phyloP scores from a whole-genome alignment of 208 protist species.

The Leishmania turanica region DNA sequence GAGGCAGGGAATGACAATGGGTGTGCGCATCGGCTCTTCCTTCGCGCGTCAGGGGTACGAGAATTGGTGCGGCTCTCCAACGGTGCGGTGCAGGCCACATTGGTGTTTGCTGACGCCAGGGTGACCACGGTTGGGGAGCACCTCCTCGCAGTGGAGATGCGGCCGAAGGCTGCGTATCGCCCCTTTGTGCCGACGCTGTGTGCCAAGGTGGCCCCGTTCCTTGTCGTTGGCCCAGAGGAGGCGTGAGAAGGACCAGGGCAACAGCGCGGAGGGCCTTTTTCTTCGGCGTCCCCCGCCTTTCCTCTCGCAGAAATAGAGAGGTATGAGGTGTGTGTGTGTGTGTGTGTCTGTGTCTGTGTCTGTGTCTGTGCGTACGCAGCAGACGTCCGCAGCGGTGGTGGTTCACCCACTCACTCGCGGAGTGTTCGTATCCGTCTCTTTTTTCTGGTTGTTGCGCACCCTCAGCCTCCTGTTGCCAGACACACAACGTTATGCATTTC shows the following conservation, averaged over 20 bases:
- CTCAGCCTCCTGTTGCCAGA: not conserved
- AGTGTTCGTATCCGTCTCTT: not conserved
- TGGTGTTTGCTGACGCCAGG: slow-evolving; percentile 43
- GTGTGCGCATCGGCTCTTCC: not conserved
- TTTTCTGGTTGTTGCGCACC: not conserved
- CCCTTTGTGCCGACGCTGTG: slow-evolving; percentile 67
- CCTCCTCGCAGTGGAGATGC: slow-evolving; percentile 64
- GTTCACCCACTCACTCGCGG: not conserved
- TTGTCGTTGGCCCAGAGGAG: slow-evolving; percentile 43
- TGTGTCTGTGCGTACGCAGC: not conserved
- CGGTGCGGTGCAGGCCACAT: slow-evolving; percentile 2
- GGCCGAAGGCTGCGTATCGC: slow-evolving; percentile 38
- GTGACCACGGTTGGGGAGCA: slow-evolving; percentile 61
- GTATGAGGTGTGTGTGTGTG: not conserved
- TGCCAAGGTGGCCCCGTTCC: slow-evolving; percentile 63
- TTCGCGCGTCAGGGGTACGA: not conserved
- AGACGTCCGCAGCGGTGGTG: not conserved
- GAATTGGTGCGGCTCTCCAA: not conserved
- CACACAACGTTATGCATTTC: not conserved
- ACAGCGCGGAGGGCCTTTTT: not conserved
- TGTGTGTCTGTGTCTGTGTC: too few relatives aligned
- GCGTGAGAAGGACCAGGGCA: slow-evolving; percentile 2
- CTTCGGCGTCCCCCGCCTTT: not conserved
- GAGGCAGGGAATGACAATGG: not conserved
- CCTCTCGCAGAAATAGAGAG: not conserved